Percentiles rank a stretch among this genome's conserved stretches.
Conservation (phyloP, 2,329 filamentous ascomycete species). For the Arthroderma uncinatum region DNA sequence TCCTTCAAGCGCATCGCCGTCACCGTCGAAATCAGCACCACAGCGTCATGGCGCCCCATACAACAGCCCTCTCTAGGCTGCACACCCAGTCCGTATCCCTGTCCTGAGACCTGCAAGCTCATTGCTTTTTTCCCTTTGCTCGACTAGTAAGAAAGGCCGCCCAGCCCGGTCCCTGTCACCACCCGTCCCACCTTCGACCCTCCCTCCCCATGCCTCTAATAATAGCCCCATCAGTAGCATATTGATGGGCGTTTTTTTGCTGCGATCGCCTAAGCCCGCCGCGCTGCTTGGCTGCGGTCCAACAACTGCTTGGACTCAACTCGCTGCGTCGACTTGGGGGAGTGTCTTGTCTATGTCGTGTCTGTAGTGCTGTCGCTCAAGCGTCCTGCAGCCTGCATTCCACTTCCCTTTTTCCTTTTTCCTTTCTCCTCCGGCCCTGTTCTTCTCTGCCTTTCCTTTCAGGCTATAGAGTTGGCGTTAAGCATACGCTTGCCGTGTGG, state of each 20-base stretch:
- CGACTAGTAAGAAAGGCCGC: constrained; percentile 5
- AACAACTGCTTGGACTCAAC: not conserved
- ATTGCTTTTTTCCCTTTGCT: not conserved
- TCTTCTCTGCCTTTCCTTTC: not conserved
- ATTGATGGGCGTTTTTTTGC: constrained; percentile 1
- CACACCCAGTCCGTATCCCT: not conserved
- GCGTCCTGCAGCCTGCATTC: not conserved
- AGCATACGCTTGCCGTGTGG: constrained; percentile 3
- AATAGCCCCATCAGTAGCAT: constrained; percentile 5
- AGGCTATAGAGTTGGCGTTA: constrained; percentile 5
- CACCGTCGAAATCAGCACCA: not conserved
- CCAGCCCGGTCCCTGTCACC: constrained; percentile 13
- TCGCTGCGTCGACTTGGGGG: not conserved
- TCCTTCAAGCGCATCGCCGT: not conserved
- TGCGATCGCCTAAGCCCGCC: not conserved
- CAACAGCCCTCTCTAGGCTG: not conserved
- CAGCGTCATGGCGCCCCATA: not conserved
- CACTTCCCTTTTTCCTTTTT: not conserved
- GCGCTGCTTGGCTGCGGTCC: constrained; percentile 5
- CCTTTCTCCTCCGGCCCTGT: not conserved
- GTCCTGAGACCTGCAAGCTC: constrained; percentile 2
- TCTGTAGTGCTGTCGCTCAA: not conserved
- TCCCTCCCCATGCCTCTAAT: constrained; percentile 6
- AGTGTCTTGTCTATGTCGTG: not conserved
- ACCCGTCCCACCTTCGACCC: constrained; percentile 11